Evolutionary conservation across 2,329 filamentous ascomycete genomes (phyloP), one percentile per base, ranked within the genome.

Genomic region (Colletotrichum melonis): DNA sequence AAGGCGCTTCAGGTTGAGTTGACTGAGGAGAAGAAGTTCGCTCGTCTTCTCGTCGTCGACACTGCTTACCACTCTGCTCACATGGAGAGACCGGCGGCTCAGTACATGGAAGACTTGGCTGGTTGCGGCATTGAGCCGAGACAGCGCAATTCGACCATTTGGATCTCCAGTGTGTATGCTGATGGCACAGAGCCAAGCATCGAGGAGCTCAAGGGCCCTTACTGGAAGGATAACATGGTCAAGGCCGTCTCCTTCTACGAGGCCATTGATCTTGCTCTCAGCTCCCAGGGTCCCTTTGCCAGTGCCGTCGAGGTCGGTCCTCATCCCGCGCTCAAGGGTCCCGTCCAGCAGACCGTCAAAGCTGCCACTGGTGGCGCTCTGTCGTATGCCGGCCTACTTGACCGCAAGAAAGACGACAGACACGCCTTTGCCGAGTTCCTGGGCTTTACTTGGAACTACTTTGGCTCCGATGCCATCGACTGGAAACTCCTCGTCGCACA

Each of bases 1-100:
- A 72, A 79, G 16, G 73, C 76, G 9, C 57, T 83, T 1, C 71
- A 75, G 12, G 49, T 57, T 3, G 46, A 74, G 46, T 69, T 81
- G 16, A 63, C 76, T 4, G 75, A 77, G 4, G 76, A 81, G 9
- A 57, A 77, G 1, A 82, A 76, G 62, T 85, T 85, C 62, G 79
- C 80, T 0, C 78, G 83, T 2, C 12, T 80, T 0, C 77, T 88
- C 7, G 75, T 76, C 1, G 82, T 88, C 0, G 84, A 87, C 57
- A 86, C 81, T 0, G 87, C 86, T 0, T 88, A 88, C 63, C 87
- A 88, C 77, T 88, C 86, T 0, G 81, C 80, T 1, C 87, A 88
- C 74, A 88, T 88, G 86, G 62, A 76, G 1, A 69, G 30, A 26
- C 77, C 84, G 1, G 81, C 82, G 0, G 74, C 49, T 1, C 72